A percentile compares a stretch with the other conserved stretches of the same genome.
Evolutionary conservation across 768 basidiomycete genomes (phyloP).

Genomic region (Termitomyces sp.): DNA sequence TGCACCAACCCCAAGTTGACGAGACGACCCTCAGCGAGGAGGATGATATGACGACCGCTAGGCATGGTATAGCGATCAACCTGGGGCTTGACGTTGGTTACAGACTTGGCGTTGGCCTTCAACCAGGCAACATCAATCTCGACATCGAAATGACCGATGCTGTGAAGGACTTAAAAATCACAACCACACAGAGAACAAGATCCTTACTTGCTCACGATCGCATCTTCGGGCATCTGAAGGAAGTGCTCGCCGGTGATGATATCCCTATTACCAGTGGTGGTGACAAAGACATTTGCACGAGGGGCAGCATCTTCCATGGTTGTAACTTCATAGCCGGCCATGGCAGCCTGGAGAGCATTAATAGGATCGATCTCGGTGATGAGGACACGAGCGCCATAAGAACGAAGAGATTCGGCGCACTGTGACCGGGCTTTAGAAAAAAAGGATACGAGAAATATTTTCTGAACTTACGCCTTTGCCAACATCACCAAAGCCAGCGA

Average conservation of each 20-base stretch:
- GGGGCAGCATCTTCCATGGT: conserved; percentile 98
- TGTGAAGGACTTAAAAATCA: conserved; percentile 21
- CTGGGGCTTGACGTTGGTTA: conserved; percentile 95
- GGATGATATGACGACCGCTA: conserved; percentile 89
- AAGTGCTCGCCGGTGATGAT: conserved; percentile 95
- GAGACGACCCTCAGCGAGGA: conserved; percentile 97
- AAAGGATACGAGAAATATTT: not conserved
- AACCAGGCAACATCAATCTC: conserved; percentile 98
- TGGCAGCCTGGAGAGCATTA: conserved; percentile 99
- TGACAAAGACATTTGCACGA: conserved; percentile 89
- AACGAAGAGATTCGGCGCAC: conserved; percentile 95
- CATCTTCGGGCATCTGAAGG: conserved; percentile 92
- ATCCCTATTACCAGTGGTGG: conserved; percentile 97
- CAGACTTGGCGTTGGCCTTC: conserved; percentile 83
- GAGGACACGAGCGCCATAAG: conserved; percentile 96
- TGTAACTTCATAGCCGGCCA: conserved; percentile 98
- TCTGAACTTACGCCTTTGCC: conserved; percentile 86
- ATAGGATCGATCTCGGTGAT: conserved; percentile 99
- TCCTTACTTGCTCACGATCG: conserved; percentile 93
- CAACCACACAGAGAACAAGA: not conserved
- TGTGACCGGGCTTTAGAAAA: conserved; percentile 23
- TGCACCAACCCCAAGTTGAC: conserved; percentile 88
- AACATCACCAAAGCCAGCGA: conserved; percentile 98
- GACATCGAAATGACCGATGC: conserved; percentile 83
- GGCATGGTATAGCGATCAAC: conserved; percentile 96